Evolutionary conservation across 495 filamentous ascomycete species (phyloP), one percentile per base, ranked within the genome.

Genomic region (Pyrenula aspistea): DNA sequence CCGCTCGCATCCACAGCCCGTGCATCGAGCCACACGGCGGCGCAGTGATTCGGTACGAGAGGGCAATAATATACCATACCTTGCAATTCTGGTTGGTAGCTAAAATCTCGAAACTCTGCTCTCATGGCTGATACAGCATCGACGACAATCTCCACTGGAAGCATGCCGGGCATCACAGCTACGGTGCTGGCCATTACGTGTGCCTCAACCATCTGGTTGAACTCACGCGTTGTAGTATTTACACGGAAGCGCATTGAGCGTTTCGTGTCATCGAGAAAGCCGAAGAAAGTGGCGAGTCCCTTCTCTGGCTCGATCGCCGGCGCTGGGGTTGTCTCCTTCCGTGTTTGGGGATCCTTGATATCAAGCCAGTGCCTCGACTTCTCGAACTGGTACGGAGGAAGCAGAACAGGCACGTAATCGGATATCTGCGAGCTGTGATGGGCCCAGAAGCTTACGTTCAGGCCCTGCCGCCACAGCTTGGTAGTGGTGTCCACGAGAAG

Each of bases 321-420:
- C 22, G 50, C 50, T 52, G 50, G 50, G 8, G n/a, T 52, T 19
- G 19, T 21, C 20, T 52, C 19, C 19, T 21, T 20, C 50, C 8
- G 19, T 10, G 8, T 21, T 52, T 4, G n/a, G 50, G 22, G 50
- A 52, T 52, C 50, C 50, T 66, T 67, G 21, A 69, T 57, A 1
- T 72, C 64, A 49, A 74, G 53, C 73, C 73, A 77, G 50, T 78
- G 73, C 0, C 60, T 48, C 0, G 70, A 58, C 56, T 72, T 72
- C 23, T 79, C 75, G 51, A 83, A 83, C 56, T 80, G 75, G 49
- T 81, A 82, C 0, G 79, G 73, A 11, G 80, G 80, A 0, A 83
- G 68, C 1, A 67, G 53, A n/a, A 80, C 3, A 3, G 49, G 56
- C 2, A 53, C 23, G 55, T 76, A 74, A 1, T 70, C 60, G 10